Evolutionary conservation across 306 rosid species (phyloP).

Genomic region (Acacia crassicarpa): DNA sequence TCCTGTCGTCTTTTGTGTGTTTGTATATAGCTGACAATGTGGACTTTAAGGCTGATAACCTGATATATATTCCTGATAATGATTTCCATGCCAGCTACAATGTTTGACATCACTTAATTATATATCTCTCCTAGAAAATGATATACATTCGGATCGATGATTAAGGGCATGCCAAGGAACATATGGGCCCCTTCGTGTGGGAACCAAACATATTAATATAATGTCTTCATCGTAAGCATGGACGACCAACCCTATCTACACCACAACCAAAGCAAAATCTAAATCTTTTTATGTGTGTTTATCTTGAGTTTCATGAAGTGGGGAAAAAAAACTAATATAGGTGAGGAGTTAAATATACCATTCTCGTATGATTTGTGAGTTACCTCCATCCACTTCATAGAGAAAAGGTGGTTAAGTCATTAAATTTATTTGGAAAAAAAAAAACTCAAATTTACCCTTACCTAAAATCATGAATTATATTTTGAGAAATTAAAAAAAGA

Average conservation of each 20-base stretch:
- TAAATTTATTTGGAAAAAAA: too few species aligned
- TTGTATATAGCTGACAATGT: background rate
- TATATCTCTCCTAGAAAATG: background rate
- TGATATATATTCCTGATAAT: background rate
- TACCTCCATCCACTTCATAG: too few species aligned
- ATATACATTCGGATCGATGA: constrained; percentile 4
- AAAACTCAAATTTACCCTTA: too few species aligned
- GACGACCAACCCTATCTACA: constrained; percentile 28
- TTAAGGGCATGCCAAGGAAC: constrained; percentile 25
- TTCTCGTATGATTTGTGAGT: too few species aligned
- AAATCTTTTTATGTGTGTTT: too few species aligned
- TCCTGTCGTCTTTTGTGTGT: background rate
- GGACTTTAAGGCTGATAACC: too few species aligned
- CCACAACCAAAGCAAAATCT: background rate
- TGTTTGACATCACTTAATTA: constrained; percentile 3
- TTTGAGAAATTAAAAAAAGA: too few species aligned
- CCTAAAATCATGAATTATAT: too few species aligned
- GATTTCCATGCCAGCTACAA: background rate
- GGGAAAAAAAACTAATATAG: too few species aligned
- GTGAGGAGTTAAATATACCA: background rate
- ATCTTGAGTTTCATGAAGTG: background rate
- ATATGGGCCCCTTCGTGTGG: constrained; percentile 45
- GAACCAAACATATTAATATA: constrained; percentile 20
- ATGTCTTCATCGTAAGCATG: constrained; percentile 43
- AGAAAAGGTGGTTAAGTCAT: too few species aligned